Evolutionary conservation across 177 flowering plant species (phyloP), one percentile per base, ranked within the genome.

Genomic region (Vitis hybrid): DNA sequence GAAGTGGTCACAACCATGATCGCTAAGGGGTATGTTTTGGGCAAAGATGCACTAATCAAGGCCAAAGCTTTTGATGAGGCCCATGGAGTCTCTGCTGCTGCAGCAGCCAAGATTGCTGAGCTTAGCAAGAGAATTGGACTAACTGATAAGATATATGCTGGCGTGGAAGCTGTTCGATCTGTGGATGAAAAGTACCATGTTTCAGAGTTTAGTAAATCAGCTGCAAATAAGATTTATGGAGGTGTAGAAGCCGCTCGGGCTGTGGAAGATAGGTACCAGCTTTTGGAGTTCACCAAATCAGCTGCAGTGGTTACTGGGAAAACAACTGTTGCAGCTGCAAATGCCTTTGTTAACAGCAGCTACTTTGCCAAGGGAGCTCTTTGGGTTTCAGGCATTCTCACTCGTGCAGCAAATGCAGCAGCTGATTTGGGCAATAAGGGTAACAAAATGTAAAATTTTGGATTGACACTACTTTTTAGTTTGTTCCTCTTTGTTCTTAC

Each of bases 31-130:
- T 94, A 90, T 50, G 82, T 84, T 39, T 72, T 94, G 26, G 86
- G 93, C 59, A 89, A 89, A 77, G 98, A 89, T 65, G 91, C 93
- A 67, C 63, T 92, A 56, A 21, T 70, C 70, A 90, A 83, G 74
- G 98, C 98, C 26, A 94, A 89, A 80, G 92, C 85, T 6, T 86
- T 92, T 15, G 97, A 94, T n/a, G 91, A 89, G 62, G 88, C 94
- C 15, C 76, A 82, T 72, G 79, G 78, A 48, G 81, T 94, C 16
- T 85, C 97, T 21, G 85, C 97, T 16, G 69, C 82, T 13, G 97
- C 97, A 39, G 86, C 82, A 4, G 87, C 91, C 57, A 94, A 86
- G 78, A 87, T 86, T 56, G 83, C 87, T 1, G 92, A 91, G 67
- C 68, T 93, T 51, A 89, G 94, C 84, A 72, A 83, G 18, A 81